These are phyloP conservation scores for Aspergillus leporis DNA, from an alignment of 495 filamentous ascomycete genomes.

Conservation along the genomic window DNA sequence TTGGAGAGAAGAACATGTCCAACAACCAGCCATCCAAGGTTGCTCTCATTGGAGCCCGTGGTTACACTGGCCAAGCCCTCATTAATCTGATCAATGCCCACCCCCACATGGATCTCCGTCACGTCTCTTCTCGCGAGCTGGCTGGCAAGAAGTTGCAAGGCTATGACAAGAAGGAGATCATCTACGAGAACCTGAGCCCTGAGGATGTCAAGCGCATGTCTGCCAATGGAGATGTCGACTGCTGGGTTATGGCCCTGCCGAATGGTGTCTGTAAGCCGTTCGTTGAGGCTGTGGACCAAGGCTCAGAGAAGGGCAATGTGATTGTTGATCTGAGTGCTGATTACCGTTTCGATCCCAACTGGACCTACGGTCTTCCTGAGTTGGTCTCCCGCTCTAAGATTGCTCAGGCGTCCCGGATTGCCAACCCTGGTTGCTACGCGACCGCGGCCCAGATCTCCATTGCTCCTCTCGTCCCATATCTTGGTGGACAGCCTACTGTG, in stretches of 20 bases:
- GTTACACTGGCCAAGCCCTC: conserved; percentile 92
- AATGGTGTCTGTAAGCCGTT: conserved; percentile 98
- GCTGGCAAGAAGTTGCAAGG: conserved; percentile 87
- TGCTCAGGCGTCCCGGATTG: conserved; percentile 79
- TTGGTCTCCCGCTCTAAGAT: conserved; percentile 76
- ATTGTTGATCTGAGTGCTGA: conserved; percentile 95
- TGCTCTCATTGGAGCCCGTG: conserved; percentile 91
- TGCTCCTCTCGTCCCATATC: conserved; percentile 74
- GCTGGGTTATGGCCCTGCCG: conserved; percentile 97
- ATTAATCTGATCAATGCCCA: conserved; percentile 88
- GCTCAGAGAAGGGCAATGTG: conserved; percentile 68
- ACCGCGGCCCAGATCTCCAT: conserved; percentile 95
- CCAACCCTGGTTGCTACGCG: conserved; percentile 96
- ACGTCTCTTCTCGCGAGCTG: conserved; percentile 94
- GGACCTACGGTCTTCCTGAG: conserved; percentile 96
- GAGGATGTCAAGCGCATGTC: conserved; percentile 93
- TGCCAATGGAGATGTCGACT: conserved; percentile 88
- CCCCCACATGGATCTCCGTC: conserved; percentile 89
- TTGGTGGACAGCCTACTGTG: conserved; percentile 78
- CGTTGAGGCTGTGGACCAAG: conserved; percentile 85
- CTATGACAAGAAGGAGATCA: conserved; percentile 90
- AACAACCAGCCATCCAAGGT: conserved; percentile 80
- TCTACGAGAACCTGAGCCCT: conserved; percentile 85
- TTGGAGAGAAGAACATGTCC: conserved; percentile 87
- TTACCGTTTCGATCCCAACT: conserved; percentile 85